A percentile compares a stretch with the other conserved stretches of the same genome.
Evolutionary conservation across 176 grass and related monocot genomes (phyloP).

Genomic region (Zoysia pacifica): DNA sequence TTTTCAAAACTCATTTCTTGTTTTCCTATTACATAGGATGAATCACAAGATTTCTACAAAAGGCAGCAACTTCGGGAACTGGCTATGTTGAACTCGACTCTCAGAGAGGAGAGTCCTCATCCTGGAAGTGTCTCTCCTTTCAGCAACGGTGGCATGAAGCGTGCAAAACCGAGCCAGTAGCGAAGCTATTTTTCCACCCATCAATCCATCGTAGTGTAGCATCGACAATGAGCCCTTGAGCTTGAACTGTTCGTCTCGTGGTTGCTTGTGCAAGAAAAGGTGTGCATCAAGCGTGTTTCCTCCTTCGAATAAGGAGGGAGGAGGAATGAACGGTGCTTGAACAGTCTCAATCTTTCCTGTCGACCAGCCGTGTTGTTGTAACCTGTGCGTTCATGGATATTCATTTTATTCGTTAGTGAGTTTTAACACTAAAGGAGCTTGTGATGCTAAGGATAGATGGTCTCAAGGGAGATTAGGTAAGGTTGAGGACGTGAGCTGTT

Average conservation of each 20-base stretch:
- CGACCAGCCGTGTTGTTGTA: slow-evolving; percentile 35
- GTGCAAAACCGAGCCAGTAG: slow-evolving; percentile 73
- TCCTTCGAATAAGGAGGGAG: slow-evolving; percentile 14
- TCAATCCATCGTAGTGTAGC: not conserved
- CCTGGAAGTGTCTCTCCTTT: slow-evolving; percentile 88
- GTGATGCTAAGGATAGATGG: slow-evolving; percentile 32
- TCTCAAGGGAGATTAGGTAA: slow-evolving; percentile 21
- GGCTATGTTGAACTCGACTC: slow-evolving; percentile 71
- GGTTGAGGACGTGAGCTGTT: slow-evolving; percentile 10
- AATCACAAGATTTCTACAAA: slow-evolving; percentile 93
- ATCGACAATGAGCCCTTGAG: slow-evolving; percentile 23
- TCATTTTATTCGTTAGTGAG: slow-evolving; percentile 47
- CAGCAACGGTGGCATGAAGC: slow-evolving; percentile 79
- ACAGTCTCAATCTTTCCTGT: not conserved
- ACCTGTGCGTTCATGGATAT: slow-evolving; percentile 40
- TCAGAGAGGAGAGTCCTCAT: slow-evolving; percentile 80
- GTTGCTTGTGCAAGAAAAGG: slow-evolving; percentile 35
- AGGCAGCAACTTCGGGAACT: slow-evolving; percentile 81
- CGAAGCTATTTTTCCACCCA: not conserved
- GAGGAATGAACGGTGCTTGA: slow-evolving; percentile 10
- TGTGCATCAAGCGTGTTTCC: not conserved
- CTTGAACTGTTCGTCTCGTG: not conserved
- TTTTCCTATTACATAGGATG: slow-evolving; percentile 58
- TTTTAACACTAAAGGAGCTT: slow-evolving; percentile 39
- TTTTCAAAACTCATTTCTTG: slow-evolving; percentile 5